phyloP scores from a whole-genome alignment of 108 stramenopile species.

The Nitzschia sp. region DNA sequence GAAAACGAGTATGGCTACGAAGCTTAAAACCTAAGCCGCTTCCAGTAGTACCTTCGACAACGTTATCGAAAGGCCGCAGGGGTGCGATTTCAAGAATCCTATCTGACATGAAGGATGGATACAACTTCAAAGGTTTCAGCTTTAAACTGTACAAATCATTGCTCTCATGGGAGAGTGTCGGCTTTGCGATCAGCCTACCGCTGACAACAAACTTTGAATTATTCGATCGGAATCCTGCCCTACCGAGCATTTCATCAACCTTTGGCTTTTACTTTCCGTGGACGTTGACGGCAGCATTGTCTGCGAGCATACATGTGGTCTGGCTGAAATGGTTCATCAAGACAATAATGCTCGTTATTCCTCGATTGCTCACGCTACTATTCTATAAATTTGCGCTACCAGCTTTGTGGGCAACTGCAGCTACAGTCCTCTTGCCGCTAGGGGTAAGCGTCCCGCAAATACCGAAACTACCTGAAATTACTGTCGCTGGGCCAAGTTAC shows the following conservation, averaged over 20 bases:
- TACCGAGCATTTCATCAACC: slow-evolving; percentile 52
- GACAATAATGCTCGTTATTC: slow-evolving; percentile 25
- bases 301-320: slow-evolving; percentile 64
- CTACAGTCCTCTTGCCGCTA: slow-evolving; percentile 12
- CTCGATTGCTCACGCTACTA: slow-evolving; percentile 20
- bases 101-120: slow-evolving; percentile 49
- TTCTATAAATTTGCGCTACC: slow-evolving; percentile 27
- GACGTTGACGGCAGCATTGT: slow-evolving; percentile 47
- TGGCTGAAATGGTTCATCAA: slow-evolving; percentile 58
- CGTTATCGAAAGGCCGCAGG: not conserved
- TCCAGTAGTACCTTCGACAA: not conserved
- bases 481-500: slow-evolving; percentile 50
- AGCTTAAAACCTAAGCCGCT: slow-evolving; percentile 23
- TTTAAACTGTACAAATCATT: slow-evolving; percentile 69
- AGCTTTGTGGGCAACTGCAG: slow-evolving; percentile 31
- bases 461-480: slow-evolving; percentile 10
- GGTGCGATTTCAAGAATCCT: slow-evolving; percentile 4
- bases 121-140: slow-evolving; percentile 80
- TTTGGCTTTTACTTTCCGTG: slow-evolving; percentile 65
- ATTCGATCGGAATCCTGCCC: slow-evolving; percentile 59
- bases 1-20: slow-evolving; percentile 72
- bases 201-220: slow-evolving; percentile 62
- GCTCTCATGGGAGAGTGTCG: slow-evolving; percentile 45
- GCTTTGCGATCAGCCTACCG: slow-evolving; percentile 63
- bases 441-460: not conserved